Percentiles rank a stretch among this genome's conserved stretches.
These are phyloP conservation scores for Chlamydomonas incerta DNA, from an alignment of 139 green algal genomes.

Conservation along the genomic window DNA sequence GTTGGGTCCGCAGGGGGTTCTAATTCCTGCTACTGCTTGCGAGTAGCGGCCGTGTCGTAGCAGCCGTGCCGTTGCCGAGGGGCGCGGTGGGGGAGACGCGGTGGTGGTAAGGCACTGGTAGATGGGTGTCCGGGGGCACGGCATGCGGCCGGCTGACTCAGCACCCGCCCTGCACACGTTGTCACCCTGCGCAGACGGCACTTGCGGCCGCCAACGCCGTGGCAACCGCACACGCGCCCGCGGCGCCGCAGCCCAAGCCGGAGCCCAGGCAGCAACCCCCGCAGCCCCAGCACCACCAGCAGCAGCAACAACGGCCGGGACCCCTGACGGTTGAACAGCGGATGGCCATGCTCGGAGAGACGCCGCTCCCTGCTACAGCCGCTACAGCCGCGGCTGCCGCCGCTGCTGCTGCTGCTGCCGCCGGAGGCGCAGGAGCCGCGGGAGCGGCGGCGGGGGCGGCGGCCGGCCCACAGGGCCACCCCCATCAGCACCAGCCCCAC, in stretches of 20 bases:
- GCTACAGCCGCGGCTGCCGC: not conserved
- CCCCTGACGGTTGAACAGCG: slow-evolving; percentile 75
- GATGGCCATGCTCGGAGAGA: slow-evolving; percentile 74
- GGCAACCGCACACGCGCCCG: not conserved
- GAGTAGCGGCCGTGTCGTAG: too few relatives aligned
- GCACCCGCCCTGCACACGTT: too few relatives aligned
- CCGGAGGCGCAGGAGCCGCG: not conserved
- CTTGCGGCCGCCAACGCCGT: slow-evolving; percentile 26
- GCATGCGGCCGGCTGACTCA: too few relatives aligned
- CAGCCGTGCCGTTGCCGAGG: too few relatives aligned
- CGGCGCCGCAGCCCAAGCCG: not conserved
- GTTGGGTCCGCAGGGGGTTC: too few relatives aligned
- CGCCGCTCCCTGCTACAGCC: slow-evolving; percentile 50
- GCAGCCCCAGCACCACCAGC: not conserved
- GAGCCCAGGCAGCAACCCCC: not conserved
- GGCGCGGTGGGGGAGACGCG: too few relatives aligned
- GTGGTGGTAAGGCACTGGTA: too few relatives aligned
- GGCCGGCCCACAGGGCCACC: not conserved
- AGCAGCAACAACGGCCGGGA: not conserved
- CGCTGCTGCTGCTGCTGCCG: not conserved
- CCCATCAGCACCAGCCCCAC: too few relatives aligned
- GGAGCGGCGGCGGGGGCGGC: slow-evolving; percentile 36
- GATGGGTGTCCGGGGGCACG: too few relatives aligned
- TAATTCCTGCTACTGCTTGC: too few relatives aligned
- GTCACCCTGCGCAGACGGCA: slow-evolving; percentile 9